Evolutionary conservation across 768 basidiomycete species (phyloP).

Genomic region (Mycena filopes): DNA sequence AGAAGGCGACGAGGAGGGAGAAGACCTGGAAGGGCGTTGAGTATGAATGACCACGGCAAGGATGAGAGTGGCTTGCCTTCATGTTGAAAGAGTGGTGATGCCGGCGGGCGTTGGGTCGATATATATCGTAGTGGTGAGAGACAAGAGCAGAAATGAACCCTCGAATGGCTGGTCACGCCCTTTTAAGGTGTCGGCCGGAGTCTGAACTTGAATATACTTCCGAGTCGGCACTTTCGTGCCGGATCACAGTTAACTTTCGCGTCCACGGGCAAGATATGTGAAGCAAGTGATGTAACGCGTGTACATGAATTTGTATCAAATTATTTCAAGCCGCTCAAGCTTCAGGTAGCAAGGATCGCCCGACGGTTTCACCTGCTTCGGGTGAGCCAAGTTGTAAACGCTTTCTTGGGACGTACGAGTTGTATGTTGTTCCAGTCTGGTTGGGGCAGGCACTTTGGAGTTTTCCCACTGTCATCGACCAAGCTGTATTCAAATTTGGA

Average conservation of each 20-base stretch:
- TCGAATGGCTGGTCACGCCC: not conserved
- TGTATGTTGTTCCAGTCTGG: conserved; percentile 19
- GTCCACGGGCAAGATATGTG: too few relatives aligned
- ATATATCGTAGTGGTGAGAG: conserved; percentile 27
- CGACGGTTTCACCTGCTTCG: conserved; percentile 13
- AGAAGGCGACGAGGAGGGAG: conserved; percentile 30
- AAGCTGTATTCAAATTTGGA: conserved; percentile 27
- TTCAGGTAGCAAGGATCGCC: conserved; percentile 14
- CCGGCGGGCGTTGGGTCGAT: conserved; percentile 7
- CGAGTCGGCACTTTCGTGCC: too few relatives aligned
- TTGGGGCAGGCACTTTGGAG: conserved; percentile 16
- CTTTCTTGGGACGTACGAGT: not conserved
- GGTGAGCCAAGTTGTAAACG: not conserved
- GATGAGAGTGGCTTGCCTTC: too few relatives aligned
- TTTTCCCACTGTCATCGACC: conserved; percentile 21
- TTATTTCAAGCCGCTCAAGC: not conserved
- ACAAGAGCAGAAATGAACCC: conserved; percentile 10
- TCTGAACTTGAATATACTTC: not conserved
- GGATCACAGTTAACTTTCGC: too few relatives aligned
- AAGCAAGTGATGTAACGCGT: too few relatives aligned
- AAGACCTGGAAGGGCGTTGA: conserved; percentile 22
- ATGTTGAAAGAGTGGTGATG: too few relatives aligned
- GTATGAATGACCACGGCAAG: too few relatives aligned
- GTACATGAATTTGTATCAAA: not conserved
- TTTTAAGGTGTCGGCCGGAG: not conserved